Conservation (phyloP, 371 early-diverging fungal genomes). For the Rhizopus arrhizus region DNA sequence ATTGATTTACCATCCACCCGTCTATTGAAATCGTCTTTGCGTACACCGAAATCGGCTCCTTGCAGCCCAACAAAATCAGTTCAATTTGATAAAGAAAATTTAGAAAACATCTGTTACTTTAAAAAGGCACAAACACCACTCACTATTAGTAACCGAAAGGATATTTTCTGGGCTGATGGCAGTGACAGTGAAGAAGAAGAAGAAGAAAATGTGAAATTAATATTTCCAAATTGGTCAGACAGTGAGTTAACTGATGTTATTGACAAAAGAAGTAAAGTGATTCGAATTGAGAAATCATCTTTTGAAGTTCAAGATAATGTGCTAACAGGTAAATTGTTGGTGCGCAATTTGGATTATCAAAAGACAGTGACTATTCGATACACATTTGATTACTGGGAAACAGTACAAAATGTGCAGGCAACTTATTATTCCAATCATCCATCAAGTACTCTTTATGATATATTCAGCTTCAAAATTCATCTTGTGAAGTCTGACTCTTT, state of each 20-base stretch:
- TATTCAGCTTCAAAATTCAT: slow-evolving; percentile 29
- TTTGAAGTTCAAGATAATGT: slow-evolving; percentile 14
- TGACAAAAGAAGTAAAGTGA: slow-evolving; percentile 25
- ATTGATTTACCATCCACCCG: slow-evolving; percentile 4
- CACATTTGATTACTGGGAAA: slow-evolving; percentile 69
- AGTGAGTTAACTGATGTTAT: slow-evolving; percentile 23
- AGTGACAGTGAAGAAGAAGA: slow-evolving; percentile 19
- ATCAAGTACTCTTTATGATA: slow-evolving; percentile 16
- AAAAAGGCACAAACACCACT: slow-evolving; percentile 32
- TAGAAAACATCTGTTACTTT: slow-evolving; percentile 30
- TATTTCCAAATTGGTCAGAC: slow-evolving; percentile 24
- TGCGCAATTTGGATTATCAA: slow-evolving; percentile 74
- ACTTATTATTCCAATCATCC: slow-evolving; percentile 14
- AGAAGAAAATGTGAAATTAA: slow-evolving; percentile 9
- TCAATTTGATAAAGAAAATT: slow-evolving; percentile 21
- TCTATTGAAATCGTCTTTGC: slow-evolving; percentile 25
- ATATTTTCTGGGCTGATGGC: slow-evolving; percentile 25
- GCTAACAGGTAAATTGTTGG: slow-evolving; percentile 53
- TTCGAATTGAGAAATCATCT: slow-evolving; percentile 21
- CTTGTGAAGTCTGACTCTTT: slow-evolving; percentile 32
- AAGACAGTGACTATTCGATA: slow-evolving; percentile 67
- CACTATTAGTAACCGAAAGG: slow-evolving; percentile 15
- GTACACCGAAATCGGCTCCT: slow-evolving; percentile 28
- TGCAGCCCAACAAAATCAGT: slow-evolving; percentile 30
- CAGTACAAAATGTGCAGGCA: slow-evolving; percentile 30